Percentiles rank a stretch among this genome's conserved stretches.
phyloP scores from a whole-genome alignment of 2,329 filamentous ascomycete species.

The Allantophomopsis lycopodina region DNA sequence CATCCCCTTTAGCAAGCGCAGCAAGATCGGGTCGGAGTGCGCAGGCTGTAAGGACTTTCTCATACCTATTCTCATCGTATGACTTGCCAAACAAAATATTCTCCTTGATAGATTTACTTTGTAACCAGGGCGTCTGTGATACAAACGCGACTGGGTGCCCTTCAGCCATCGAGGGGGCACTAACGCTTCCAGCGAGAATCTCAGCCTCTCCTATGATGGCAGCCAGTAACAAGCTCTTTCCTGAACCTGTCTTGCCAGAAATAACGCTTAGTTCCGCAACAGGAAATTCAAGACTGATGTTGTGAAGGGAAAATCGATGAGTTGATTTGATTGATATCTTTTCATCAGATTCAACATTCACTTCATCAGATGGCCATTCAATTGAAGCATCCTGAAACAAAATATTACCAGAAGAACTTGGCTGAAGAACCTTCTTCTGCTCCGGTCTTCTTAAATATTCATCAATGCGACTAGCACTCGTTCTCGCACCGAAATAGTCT shows the following conservation, averaged over 20 bases:
- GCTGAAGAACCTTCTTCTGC: constrained; percentile 35
- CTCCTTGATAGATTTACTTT: constrained; percentile 62
- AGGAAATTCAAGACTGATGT: constrained; percentile 39
- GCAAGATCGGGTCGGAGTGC: constrained; percentile 43
- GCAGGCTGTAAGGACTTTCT: constrained; percentile 48
- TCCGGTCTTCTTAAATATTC: constrained; percentile 54
- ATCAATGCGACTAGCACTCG: constrained; percentile 59
- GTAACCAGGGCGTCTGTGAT: constrained; percentile 70
- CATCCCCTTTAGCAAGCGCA: constrained; percentile 44
- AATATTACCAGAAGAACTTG: constrained; percentile 35
- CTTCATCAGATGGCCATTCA: constrained; percentile 49
- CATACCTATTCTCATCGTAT: constrained; percentile 40
- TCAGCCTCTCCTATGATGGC: constrained; percentile 19
- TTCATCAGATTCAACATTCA: constrained; percentile 27
- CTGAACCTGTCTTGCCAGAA: constrained; percentile 48
- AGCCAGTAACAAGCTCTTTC: constrained; percentile 35
- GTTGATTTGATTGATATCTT: too few relatives aligned
- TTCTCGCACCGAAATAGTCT: constrained; percentile 53
- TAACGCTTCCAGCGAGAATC: constrained; percentile 19
- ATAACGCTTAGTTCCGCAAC: constrained; percentile 46
- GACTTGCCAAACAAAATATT: constrained; percentile 69
- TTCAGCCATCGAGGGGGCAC: constrained; percentile 22
- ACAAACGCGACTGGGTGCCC: constrained; percentile 52
- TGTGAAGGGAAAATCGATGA: constrained; percentile 40
- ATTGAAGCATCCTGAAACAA: constrained; percentile 52